phyloP scores from a whole-genome alignment of 1,284 basidiomycete species.

The Ustilago loliicola region DNA sequence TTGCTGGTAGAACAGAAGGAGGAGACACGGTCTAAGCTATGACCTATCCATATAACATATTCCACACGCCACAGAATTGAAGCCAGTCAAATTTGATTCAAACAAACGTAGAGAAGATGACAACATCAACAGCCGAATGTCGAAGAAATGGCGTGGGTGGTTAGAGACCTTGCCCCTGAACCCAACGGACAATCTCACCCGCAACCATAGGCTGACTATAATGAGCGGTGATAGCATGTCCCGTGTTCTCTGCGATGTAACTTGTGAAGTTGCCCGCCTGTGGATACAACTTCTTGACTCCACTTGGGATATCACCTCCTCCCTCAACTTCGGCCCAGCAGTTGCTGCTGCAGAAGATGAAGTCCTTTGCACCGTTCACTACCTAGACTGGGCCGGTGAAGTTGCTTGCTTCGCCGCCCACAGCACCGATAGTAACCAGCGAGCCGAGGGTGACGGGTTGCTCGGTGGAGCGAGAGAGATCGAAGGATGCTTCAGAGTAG shows the following conservation, averaged over 20 bases:
- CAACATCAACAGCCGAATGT: neutral
- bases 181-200: constrained; percentile 36
- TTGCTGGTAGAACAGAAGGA: constrained; percentile 16
- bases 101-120: too few relatives aligned
- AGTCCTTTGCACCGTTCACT: constrained; percentile 71
- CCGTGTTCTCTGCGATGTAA: constrained; percentile 43
- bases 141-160: neutral
- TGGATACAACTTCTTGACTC: constrained; percentile 50
- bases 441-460: constrained; percentile 70
- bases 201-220: constrained; percentile 35
- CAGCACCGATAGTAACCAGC: constrained; percentile 60
- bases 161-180: constrained; percentile 40
- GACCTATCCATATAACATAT: neutral
- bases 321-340: constrained; percentile 57
- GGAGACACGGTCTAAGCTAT: constrained; percentile 24
- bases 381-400: constrained; percentile 71
- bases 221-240: constrained; percentile 51
- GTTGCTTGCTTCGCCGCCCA: constrained; percentile 53
- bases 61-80: too few relatives aligned
- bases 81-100: too few relatives aligned
- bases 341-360: constrained; percentile 67
- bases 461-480: constrained; percentile 54
- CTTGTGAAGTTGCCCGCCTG: constrained; percentile 45
- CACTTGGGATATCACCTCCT: constrained; percentile 26
- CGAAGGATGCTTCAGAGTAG: constrained; percentile 66